phyloP scores from a whole-genome alignment of 176 grass and related monocot genomes.

The Cocos nucifera region DNA sequence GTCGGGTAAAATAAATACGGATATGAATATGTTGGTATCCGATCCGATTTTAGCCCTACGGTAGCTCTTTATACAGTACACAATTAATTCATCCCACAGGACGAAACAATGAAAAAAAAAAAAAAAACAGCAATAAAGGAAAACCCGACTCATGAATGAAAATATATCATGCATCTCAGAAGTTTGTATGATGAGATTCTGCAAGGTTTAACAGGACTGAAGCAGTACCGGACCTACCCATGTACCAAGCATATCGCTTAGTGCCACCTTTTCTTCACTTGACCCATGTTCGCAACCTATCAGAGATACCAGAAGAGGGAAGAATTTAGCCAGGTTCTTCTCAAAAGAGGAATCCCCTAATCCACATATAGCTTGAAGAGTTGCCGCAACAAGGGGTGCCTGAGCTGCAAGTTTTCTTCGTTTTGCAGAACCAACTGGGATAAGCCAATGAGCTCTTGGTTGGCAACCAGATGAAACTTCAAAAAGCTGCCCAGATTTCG shows the following conservation, averaged over 20 bases:
- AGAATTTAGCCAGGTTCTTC: slow-evolving; percentile 72
- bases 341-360: slow-evolving; percentile 55
- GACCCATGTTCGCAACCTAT: slow-evolving; percentile 95
- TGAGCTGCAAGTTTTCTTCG: slow-evolving; percentile 85
- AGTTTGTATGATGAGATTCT: not conserved
- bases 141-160: not conserved
- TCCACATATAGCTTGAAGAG: slow-evolving; percentile 73
- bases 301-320: slow-evolving; percentile 65
- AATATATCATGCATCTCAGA: slow-evolving; percentile 4
- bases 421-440: slow-evolving; percentile 76
- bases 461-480: slow-evolving; percentile 25
- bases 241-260: slow-evolving; percentile 74
- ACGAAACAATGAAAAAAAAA: no score
- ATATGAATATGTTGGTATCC: no score
- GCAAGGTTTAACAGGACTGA: slow-evolving; percentile 45
- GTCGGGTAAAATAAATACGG: no score
- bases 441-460: slow-evolving; percentile 54
- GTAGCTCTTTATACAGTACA: no score
- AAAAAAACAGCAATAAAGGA: no score
- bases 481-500: slow-evolving; percentile 35
- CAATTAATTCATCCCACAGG: no score
- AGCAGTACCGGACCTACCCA: slow-evolving; percentile 78
- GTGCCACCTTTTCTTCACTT: slow-evolving; percentile 68
- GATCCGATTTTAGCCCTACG: no score
- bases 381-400: slow-evolving; percentile 70